These are phyloP conservation scores for Anthostomella pinea DNA, from an alignment of 2,329 filamentous ascomycete genomes.

Conservation along the genomic window DNA sequence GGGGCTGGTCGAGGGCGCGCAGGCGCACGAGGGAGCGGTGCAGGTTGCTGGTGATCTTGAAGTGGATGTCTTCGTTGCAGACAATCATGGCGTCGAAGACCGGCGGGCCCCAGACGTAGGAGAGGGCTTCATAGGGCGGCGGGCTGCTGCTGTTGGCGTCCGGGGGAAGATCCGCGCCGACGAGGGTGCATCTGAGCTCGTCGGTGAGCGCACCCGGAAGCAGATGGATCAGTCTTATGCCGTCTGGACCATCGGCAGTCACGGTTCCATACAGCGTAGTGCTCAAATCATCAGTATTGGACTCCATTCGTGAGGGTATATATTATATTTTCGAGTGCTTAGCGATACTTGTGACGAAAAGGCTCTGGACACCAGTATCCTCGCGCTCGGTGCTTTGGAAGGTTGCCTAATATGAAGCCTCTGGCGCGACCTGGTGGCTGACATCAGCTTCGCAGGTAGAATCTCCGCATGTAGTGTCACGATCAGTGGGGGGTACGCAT, in stretches of 20 bases:
- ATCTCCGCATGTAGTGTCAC: too few species aligned
- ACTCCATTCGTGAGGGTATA: constrained; percentile 4
- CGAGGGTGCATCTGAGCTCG: constrained; percentile 7
- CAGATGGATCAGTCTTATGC: constrained; percentile 9
- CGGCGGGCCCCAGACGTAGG: constrained; percentile 10
- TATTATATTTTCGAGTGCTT: too few species aligned
- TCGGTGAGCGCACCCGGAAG: constrained; percentile 9
- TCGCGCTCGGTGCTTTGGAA: too few species aligned
- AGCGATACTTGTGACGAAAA: too few species aligned
- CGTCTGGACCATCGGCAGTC: constrained; percentile 6
- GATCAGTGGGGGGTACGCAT: too few species aligned
- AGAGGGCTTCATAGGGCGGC: constrained; percentile 9
- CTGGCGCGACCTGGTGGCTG: too few species aligned
- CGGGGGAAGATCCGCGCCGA: constrained; percentile 7
- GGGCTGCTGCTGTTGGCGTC: too few species aligned
- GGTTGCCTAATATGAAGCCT: too few species aligned
- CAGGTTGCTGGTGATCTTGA: constrained; percentile 9
- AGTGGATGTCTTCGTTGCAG: constrained; percentile 8
- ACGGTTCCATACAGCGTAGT: constrained; percentile 7
- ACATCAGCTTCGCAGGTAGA: too few species aligned
- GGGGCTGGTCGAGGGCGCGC: constrained; percentile 6
- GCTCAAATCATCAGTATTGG: constrained; percentile 5
- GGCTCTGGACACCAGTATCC: too few species aligned
- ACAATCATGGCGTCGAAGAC: constrained; percentile 7
- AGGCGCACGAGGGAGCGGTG: constrained; percentile 9